These are phyloP conservation scores for Saccharomyces hybrid DNA, from an alignment of 1,139 yeast species.

Conservation along the genomic window DNA sequence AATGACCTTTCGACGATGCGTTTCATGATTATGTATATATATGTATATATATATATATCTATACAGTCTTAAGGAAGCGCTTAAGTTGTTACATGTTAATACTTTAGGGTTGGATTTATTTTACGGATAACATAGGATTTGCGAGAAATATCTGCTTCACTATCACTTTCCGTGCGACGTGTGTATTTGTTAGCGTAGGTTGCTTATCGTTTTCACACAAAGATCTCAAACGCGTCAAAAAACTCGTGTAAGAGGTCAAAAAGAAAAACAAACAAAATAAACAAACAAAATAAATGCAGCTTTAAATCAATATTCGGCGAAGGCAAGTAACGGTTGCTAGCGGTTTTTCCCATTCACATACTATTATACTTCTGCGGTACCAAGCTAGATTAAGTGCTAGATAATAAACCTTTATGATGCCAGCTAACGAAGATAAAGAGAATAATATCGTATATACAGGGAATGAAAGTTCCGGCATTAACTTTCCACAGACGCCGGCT, in stretches of 20 bases:
- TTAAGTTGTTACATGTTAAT: neutral
- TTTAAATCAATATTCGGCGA: neutral
- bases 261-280: conserved; percentile 13
- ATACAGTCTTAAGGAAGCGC: no score
- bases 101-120: neutral
- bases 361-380: neutral
- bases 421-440: conserved; percentile 16
- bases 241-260: conserved; percentile 24
- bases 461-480: neutral
- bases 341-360: neutral
- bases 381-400: neutral
- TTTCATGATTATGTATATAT: neutral
- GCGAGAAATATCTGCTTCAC: neutral
- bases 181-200: neutral
- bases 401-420: neutral
- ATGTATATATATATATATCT: neutral
- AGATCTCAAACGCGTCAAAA: neutral
- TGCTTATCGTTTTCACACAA: neutral
- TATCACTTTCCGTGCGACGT: neutral
- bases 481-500: conserved; percentile 21
- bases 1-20: neutral
- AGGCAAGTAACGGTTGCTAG: neutral
- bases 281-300: neutral
- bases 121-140: neutral
- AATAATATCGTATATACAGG: conserved; percentile 12